These are phyloP conservation scores for Ascochyta pisi DNA, from an alignment of 2,329 filamentous ascomycete species.

Conservation along the genomic window DNA sequence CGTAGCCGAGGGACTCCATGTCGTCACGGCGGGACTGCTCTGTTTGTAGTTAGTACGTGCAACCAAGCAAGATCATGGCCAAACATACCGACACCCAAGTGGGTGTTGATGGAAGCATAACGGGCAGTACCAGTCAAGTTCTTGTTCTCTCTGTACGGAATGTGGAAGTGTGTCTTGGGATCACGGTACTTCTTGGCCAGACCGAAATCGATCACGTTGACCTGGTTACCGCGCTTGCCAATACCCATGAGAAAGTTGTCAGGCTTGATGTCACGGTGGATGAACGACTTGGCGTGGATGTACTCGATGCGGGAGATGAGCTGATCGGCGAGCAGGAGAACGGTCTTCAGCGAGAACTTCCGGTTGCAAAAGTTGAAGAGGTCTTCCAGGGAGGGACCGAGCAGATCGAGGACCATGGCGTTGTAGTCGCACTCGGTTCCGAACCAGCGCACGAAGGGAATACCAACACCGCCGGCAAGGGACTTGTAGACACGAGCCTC, in stretches of 20 bases:
- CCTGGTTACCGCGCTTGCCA: slow-evolving; percentile 98
- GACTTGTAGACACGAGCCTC: slow-evolving; percentile 91
- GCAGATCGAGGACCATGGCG: slow-evolving; percentile 97
- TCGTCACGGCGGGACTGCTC: slow-evolving; percentile 99
- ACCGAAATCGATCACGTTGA: slow-evolving; percentile 99
- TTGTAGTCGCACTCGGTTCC: slow-evolving; percentile 99
- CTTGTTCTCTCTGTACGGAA: slow-evolving; percentile 99
- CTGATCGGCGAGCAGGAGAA: slow-evolving; percentile 94
- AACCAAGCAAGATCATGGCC: not conserved
- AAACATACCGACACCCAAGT: slow-evolving; percentile 82
- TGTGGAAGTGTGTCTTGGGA: slow-evolving; percentile 99
- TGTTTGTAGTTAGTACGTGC: slow-evolving; percentile 43
- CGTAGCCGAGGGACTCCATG: slow-evolving; percentile 98
- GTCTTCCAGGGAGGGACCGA: slow-evolving; percentile 94
- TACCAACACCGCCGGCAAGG: slow-evolving; percentile 94
- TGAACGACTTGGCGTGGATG: slow-evolving; percentile 99
- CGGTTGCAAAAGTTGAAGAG: slow-evolving; percentile 99
- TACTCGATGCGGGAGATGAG: slow-evolving; percentile 99
- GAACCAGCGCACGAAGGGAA: slow-evolving; percentile 99
- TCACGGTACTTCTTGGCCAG: slow-evolving; percentile 99
- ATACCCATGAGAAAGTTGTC: slow-evolving; percentile 99
- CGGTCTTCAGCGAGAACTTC: slow-evolving; percentile 99
- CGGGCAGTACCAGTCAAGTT: slow-evolving; percentile 98
- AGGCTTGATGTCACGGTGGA: slow-evolving; percentile 99
- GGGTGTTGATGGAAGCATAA: slow-evolving; percentile 98